A percentile compares a stretch with the other conserved stretches of the same genome.
Conservation (phyloP, 139 green algal genomes). For the Pedinophyceae sp. region DNA sequence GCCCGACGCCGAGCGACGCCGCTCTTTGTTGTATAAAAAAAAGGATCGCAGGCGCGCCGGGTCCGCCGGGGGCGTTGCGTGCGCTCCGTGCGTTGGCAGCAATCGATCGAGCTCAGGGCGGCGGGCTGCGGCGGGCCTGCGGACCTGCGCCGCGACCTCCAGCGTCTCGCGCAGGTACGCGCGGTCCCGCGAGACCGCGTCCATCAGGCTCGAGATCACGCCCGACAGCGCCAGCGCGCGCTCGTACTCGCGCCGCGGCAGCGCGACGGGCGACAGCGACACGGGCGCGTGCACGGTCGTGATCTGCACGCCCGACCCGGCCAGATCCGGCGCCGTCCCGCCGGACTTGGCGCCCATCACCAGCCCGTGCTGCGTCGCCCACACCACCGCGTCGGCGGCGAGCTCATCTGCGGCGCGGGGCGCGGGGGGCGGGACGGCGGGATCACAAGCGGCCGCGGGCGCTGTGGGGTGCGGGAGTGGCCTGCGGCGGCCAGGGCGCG, state of each 20-base stretch:
- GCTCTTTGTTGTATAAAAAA: no score
- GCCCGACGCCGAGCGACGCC: no score
- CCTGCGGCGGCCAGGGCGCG: no score
- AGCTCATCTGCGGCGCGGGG: no score
- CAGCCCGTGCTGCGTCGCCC: conserved; percentile 64
- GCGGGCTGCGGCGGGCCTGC: no score
- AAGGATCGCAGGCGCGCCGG: no score
- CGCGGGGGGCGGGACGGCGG: no score
- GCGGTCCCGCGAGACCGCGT: conserved; percentile 53
- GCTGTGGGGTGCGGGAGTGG: no score
- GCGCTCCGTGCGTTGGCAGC: no score
- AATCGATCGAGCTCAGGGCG: no score
- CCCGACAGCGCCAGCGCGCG: conserved; percentile 27
- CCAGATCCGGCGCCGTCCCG: background rate
- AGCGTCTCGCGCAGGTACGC: conserved; percentile 57
- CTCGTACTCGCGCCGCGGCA: conserved; percentile 29
- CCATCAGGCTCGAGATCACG: conserved; percentile 68
- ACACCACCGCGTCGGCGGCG: conserved; percentile 56
- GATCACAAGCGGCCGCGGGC: no score
- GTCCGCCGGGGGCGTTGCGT: no score
- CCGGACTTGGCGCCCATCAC: conserved; percentile 19
- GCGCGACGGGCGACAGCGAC: conserved; percentile 60
- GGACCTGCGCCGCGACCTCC: background rate
- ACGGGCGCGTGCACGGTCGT: conserved; percentile 67
- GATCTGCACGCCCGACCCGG: conserved; percentile 1